A percentile compares a stretch with the other conserved stretches of the same genome.
Evolutionary conservation across 2,329 filamentous ascomycete species (phyloP).

Genomic region (Colletotrichum lindemuthianum): DNA sequence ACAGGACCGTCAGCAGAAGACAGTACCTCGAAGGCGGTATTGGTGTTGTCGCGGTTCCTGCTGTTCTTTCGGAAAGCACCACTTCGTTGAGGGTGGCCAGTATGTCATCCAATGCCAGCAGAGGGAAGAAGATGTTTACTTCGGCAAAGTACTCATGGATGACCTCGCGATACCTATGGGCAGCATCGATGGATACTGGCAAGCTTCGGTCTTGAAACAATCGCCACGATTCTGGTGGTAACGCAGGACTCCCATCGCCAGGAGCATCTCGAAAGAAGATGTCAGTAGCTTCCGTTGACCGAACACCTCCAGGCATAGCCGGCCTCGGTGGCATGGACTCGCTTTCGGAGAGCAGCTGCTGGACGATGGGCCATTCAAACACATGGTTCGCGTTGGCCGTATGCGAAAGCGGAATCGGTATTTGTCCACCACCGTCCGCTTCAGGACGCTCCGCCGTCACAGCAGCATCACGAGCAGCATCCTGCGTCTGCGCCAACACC

Average conservation of each 20-base stretch:
- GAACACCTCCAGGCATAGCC: not conserved
- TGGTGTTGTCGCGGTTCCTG: not conserved
- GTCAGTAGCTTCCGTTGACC: constrained; percentile 31
- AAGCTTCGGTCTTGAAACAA: constrained; percentile 25
- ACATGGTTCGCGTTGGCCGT: constrained; percentile 41
- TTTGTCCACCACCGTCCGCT: constrained; percentile 14
- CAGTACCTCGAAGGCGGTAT: constrained; percentile 28
- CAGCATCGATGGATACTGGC: not conserved
- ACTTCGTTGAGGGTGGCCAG: constrained; percentile 17
- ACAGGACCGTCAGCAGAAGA: constrained; percentile 36
- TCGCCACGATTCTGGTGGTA: constrained; percentile 34
- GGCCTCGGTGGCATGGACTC: not conserved
- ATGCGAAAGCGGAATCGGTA: constrained; percentile 37
- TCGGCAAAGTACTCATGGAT: constrained; percentile 39
- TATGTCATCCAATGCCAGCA: constrained; percentile 5
- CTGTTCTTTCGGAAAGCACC: constrained; percentile 2
- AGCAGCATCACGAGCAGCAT: not conserved
- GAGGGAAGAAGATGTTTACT: constrained; percentile 42
- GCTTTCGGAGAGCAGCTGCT: constrained; percentile 32
- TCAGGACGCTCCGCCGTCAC: not conserved
- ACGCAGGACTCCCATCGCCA: not conserved
- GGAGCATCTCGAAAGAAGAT: constrained; percentile 19
- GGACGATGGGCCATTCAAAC: constrained; percentile 39
- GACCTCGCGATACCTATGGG: constrained; percentile 19
- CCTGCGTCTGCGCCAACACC: not conserved